These are phyloP conservation scores for Danielia reshetovae DNA, from an alignment of 805 yeast genomes.

Conservation along the genomic window DNA sequence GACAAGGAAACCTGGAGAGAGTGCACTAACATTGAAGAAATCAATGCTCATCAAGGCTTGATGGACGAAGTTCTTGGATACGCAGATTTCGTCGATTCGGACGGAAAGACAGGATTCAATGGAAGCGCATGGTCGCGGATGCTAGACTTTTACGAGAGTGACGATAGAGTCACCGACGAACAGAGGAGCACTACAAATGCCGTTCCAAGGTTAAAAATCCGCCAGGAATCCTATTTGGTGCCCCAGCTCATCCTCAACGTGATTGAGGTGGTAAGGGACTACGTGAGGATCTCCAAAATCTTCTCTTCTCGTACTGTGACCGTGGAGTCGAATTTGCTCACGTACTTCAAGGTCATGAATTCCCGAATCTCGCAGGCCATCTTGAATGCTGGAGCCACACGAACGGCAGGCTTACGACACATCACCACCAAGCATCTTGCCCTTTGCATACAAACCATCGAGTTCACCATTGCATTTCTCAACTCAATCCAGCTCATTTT, in stretches of 20 bases:
- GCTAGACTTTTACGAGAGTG: slow-evolving; percentile 21
- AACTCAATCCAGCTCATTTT: slow-evolving; percentile 22
- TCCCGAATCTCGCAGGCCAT: slow-evolving; percentile 56
- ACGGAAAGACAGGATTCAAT: slow-evolving; percentile 19
- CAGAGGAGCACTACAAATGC: not conserved
- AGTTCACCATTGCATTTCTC: slow-evolving; percentile 39
- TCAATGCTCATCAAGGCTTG: slow-evolving; percentile 24
- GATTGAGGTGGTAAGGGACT: slow-evolving; percentile 39
- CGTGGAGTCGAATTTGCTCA: slow-evolving; percentile 46
- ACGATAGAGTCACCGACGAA: too few relatives aligned
- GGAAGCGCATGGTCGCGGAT: slow-evolving; percentile 26
- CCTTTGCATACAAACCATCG: slow-evolving; percentile 61
- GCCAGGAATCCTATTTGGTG: slow-evolving; percentile 22
- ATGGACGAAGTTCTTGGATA: slow-evolving; percentile 24
- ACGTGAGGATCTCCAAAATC: slow-evolving; percentile 52
- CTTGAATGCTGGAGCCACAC: slow-evolving; percentile 70
- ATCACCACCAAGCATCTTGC: slow-evolving; percentile 72
- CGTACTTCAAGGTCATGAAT: slow-evolving; percentile 44
- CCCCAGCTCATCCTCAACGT: slow-evolving; percentile 25
- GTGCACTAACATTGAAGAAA: slow-evolving; percentile 44
- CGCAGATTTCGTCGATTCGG: slow-evolving; percentile 20
- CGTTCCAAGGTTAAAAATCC: slow-evolving; percentile 11
- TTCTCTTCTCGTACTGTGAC: slow-evolving; percentile 44
- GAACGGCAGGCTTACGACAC: slow-evolving; percentile 69
- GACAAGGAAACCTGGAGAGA: slow-evolving; percentile 83